These are phyloP conservation scores for Zygosaccharomyces lentus DNA, from an alignment of 805 yeast species.

Conservation along the genomic window DNA sequence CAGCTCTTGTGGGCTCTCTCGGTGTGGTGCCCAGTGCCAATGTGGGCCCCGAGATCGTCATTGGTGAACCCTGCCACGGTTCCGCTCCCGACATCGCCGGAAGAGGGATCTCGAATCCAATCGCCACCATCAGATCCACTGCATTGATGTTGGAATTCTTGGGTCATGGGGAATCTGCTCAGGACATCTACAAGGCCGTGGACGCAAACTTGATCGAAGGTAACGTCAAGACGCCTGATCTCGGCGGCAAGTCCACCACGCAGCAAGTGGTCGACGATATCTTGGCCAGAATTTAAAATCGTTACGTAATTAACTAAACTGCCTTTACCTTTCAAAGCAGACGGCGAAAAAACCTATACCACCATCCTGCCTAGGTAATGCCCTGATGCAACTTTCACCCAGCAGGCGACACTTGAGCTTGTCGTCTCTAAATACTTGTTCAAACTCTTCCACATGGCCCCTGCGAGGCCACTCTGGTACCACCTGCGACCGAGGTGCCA, in stretches of 20 bases:
- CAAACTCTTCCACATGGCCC: constrained; percentile 70
- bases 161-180: constrained; percentile 87
- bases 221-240: constrained; percentile 78
- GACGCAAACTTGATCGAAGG: constrained; percentile 87
- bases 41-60: constrained; percentile 92
- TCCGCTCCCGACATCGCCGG: constrained; percentile 99
- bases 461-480: constrained; percentile 84
- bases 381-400: constrained; percentile 85
- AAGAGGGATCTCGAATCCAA: constrained; percentile 88
- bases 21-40: constrained; percentile 98
- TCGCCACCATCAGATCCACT: constrained; percentile 96
- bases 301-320: background rate
- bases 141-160: constrained; percentile 96
- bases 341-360: constrained; percentile 99
- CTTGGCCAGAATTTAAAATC: constrained; percentile 36
- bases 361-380: constrained; percentile 83
- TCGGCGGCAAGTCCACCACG: constrained; percentile 87
- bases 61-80: constrained; percentile 99
- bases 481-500: constrained; percentile 55
- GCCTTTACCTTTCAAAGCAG: constrained; percentile 57
- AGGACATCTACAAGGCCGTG: constrained; percentile 87
- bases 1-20: constrained; percentile 93
- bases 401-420: constrained; percentile 45
- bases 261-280: constrained; percentile 84
- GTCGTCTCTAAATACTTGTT: constrained; percentile 41